phyloP scores from a whole-genome alignment of 1,284 basidiomycete species.

The Malassezia japonica region DNA sequence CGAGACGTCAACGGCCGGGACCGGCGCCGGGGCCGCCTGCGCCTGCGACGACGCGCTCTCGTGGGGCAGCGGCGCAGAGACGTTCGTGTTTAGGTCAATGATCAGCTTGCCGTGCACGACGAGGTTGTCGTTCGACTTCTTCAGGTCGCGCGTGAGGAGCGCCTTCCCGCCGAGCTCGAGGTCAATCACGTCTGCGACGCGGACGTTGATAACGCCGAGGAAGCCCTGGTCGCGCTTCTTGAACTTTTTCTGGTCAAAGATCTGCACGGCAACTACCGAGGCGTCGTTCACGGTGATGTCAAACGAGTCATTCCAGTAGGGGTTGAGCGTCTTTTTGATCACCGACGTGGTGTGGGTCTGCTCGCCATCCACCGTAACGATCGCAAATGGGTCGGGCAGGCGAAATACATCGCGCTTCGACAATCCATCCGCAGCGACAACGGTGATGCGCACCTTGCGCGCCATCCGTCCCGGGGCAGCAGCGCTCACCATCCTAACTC shows the following conservation, averaged over 20 bases:
- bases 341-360: constrained; percentile 76
- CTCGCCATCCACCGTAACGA: constrained; percentile 86
- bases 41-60: no score
- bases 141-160: constrained; percentile 50
- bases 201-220: constrained; percentile 82
- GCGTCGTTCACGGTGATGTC: constrained; percentile 68
- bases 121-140: constrained; percentile 47
- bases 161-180: constrained; percentile 79
- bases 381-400: constrained; percentile 84
- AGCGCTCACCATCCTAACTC: constrained; percentile 34
- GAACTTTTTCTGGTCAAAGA: constrained; percentile 94
- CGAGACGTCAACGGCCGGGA: not conserved
- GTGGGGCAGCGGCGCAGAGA: constrained; percentile 22
- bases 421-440: constrained; percentile 46
- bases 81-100: constrained; percentile 48
- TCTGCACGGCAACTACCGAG: constrained; percentile 82
- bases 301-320: constrained; percentile 48
- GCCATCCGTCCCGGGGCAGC: constrained; percentile 25
- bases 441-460: constrained; percentile 43
- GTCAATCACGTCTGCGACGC: constrained; percentile 78
- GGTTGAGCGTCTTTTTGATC: constrained; percentile 48
- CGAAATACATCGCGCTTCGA: constrained; percentile 52
- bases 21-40: constrained; percentile 22
- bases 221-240: constrained; percentile 91
- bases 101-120: constrained; percentile 48